A percentile compares a stretch with the other conserved stretches of the same genome.
Conservation (phyloP, 495 filamentous ascomycete genomes). For the Thermochaetoides thermophila region DNA sequence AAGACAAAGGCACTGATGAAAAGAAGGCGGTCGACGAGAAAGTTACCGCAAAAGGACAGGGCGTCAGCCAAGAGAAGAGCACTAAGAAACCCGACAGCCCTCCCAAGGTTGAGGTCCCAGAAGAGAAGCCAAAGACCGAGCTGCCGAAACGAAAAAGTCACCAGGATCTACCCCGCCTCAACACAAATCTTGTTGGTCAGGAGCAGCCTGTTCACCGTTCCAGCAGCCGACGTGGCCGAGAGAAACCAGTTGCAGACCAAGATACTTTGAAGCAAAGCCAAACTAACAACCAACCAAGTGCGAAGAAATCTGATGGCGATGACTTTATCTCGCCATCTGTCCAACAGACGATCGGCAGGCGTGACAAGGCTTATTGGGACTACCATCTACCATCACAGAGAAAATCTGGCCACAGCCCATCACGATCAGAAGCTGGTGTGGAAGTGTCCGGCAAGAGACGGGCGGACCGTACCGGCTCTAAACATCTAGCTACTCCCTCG, state of each 20-base stretch:
- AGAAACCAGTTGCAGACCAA: constrained; percentile 12
- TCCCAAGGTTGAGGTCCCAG: not conserved
- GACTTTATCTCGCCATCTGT: no score
- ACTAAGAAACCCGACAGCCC: not conserved
- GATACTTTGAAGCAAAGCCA: no score
- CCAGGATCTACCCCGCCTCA: constrained; percentile 23
- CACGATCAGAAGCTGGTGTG: no score
- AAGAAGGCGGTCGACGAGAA: not conserved
- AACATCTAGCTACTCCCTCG: no score
- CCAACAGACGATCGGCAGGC: no score
- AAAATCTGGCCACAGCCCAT: no score
- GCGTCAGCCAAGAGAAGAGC: constrained; percentile 1
- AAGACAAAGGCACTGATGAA: constrained; percentile 1
- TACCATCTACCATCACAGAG: no score
- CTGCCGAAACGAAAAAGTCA: constrained; percentile 22
- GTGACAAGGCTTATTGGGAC: no score
- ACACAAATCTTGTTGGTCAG: constrained; percentile 12
- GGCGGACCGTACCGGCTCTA: no score
- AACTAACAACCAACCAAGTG: no score
- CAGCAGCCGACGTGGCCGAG: constrained; percentile 10
- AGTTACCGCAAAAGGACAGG: not conserved
- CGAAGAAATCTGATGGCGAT: no score
- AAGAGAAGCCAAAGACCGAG: constrained; percentile 8
- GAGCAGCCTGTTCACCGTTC: constrained; percentile 9
- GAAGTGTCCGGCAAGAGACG: no score